Base-by-base conservation (phyloP, 371 early-diverging fungal genomes). In the Mortierella sp. region DNA sequence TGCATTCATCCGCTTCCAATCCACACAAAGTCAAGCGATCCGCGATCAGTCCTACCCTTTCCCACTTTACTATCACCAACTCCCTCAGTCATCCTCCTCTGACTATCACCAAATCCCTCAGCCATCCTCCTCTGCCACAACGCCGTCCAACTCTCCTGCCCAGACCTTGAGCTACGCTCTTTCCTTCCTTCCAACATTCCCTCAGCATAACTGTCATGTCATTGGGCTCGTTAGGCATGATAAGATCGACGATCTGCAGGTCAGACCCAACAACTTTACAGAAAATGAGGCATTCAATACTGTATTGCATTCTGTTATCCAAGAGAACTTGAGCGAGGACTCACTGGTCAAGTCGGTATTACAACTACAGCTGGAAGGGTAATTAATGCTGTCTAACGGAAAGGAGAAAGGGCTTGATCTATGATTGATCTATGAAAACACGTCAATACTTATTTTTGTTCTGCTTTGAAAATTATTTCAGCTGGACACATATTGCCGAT, bases 301-400 rank as follows among this genome's bases (percentile, higher is more conserved):
- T 6, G 49, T 81, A 3, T 32, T 81, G 37, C 83, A 81, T 59
- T 16, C 40, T 0, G 40, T 75, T 3, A 81, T 81, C 49, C 66
- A 81, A n/a, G 14, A 69, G 4, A 57, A 81, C 37, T 32, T 81
- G 22, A 52, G 20, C 12, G 24, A 76, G 24, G 83, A 81, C 37
- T 73, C 83, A 10, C 62, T 72, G 60, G 73, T 81, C n/a, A 35
- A 55, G 24, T 47, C 68, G 0, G 72, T 80, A 5, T 52, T 80
- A 35, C 81, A 80, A 47, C 72, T 72, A 51, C 81, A 80, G 22
- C 55, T 72, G n/a, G 81, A 80, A 75, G 81, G 75, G 79, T 74
- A 70, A 45, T n/a, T 22, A 22, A 14, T 8, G 2, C 30, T 57
- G 11, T 12, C 12, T 18, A 26, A 26, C 22, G 20, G 55, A 43